phyloP scores from a whole-genome alignment of 2,329 filamentous ascomycete genomes.

The Cladosporium sp. region DNA sequence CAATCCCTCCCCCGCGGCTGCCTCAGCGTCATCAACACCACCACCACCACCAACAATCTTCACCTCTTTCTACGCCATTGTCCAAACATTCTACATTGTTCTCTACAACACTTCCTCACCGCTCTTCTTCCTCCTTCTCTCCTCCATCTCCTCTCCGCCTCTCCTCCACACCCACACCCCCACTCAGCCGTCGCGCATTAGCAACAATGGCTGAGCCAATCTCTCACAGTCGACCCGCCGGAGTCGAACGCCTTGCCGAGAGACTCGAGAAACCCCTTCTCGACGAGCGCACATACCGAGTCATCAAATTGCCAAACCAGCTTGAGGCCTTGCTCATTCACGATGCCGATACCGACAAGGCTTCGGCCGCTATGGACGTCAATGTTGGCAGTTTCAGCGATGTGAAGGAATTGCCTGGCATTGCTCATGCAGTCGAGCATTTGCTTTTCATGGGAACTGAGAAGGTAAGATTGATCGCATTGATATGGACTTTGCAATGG shows the following conservation, averaged over 20 bases:
- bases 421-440: constrained; percentile 95
- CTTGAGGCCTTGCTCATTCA: constrained; percentile 90
- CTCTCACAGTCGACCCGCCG: constrained; percentile 17
- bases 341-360: constrained; percentile 93
- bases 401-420: constrained; percentile 81
- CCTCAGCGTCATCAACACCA: not conserved
- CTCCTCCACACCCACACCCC: not conserved
- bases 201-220: constrained; percentile 18
- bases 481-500: not conserved
- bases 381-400: constrained; percentile 96
- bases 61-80: not conserved
- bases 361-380: constrained; percentile 89
- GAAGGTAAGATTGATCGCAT: constrained; percentile 53
- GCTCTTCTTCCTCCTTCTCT: not conserved
- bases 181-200: not conserved
- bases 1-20: too few relatives aligned
- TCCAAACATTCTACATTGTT: not conserved
- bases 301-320: constrained; percentile 78
- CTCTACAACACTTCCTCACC: not conserved
- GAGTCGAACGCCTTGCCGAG: constrained; percentile 50
- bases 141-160: not conserved
- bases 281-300: constrained; percentile 81
- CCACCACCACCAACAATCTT: not conserved
- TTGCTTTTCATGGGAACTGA: constrained; percentile 97
- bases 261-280: constrained; percentile 74